Evolutionary conservation across 208 protist genomes (phyloP).

Genomic region (Crithidia expoeki): DNA sequence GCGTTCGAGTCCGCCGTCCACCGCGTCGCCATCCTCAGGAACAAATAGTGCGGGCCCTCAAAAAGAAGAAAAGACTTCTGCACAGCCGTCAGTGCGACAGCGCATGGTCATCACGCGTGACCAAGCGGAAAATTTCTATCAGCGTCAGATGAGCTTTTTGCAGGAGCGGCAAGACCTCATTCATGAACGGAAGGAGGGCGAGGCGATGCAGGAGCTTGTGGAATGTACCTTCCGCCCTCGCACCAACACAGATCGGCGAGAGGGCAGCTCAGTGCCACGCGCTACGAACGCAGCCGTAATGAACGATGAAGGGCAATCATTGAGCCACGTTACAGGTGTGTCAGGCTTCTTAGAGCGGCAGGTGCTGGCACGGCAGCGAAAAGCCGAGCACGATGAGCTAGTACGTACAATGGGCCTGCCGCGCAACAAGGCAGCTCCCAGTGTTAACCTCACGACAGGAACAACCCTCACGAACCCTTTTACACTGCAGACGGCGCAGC

Average conservation of each 20-base stretch:
- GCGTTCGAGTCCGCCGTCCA: background rate
- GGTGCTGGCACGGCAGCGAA: slow-evolving; percentile 45
- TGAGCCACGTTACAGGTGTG: slow-evolving; percentile 53
- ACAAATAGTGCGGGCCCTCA: too few species aligned
- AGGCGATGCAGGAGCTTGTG: slow-evolving; percentile 57
- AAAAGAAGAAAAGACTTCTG: background rate
- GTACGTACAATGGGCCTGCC: slow-evolving; percentile 42
- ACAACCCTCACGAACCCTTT: slow-evolving; percentile 23
- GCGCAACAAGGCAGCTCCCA: slow-evolving; percentile 4
- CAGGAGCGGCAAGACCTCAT: slow-evolving; percentile 28
- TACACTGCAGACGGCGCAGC: slow-evolving; percentile 24
- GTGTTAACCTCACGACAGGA: background rate
- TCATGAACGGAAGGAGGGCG: slow-evolving; percentile 28
- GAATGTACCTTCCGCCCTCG: slow-evolving; percentile 83
- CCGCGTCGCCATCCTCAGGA: background rate
- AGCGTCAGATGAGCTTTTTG: slow-evolving; percentile 49
- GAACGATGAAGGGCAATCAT: slow-evolving; percentile 14
- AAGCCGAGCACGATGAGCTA: slow-evolving; percentile 51
- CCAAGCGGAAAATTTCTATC: slow-evolving; percentile 60
- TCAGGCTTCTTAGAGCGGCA: slow-evolving; percentile 69
- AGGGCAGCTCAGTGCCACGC: background rate
- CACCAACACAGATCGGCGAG: slow-evolving; percentile 43
- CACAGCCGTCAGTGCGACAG: background rate
- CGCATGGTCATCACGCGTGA: slow-evolving; percentile 20
- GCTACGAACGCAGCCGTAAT: background rate